Base-by-base conservation (phyloP, 1,139 yeast species). In the Suhomyces yuchorum region DNA sequence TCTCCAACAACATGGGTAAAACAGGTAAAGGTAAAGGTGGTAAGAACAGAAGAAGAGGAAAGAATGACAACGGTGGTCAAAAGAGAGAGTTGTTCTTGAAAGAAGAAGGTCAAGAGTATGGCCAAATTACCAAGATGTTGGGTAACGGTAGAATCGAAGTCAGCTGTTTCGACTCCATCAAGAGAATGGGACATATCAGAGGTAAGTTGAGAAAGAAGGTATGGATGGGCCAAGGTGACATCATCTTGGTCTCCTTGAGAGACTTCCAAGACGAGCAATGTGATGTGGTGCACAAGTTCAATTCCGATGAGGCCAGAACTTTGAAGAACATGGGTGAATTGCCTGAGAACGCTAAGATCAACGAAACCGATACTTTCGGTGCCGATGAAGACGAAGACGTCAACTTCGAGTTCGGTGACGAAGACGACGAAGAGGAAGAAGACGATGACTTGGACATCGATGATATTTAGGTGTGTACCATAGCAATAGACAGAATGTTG, bases 221-320 rank as follows among this genome's bases (percentile, higher is more conserved):
- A 54, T 95, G 99, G 99, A 92, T 95, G 90, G 88, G 90, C 40
- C 98, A 91, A 73, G 99, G 99, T 74, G 99, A 95, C 67, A 95
- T 95, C 61, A 91, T 95, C 58, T 78, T 95, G 65, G 93, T 93
- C 42, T 91, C 97, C 6, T 82, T 95, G 64, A 90, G 99, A 80
- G 99, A 95, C 65, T 95, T 93, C 84, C 97, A 95, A 73, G 98
- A 93, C 66, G 97, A 90, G 57, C 96, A 88, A 70, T 95, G 97
- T 77, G 99, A 95, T 69, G 98, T 95, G 58, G 93, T 95, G 48
- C 96, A 93, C 73, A 93, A 93, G 74, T 95, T 87, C 75, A 91
- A 88, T 68, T 87, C 97, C 42, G 99, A 95, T 65, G 99, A 95
- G 75, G 99, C 99, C 51, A 89, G 99, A 78, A 85, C 96, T 42